Base-by-base conservation (phyloP, 371 early-diverging fungal genomes). In the Gilbertella persicaria region DNA sequence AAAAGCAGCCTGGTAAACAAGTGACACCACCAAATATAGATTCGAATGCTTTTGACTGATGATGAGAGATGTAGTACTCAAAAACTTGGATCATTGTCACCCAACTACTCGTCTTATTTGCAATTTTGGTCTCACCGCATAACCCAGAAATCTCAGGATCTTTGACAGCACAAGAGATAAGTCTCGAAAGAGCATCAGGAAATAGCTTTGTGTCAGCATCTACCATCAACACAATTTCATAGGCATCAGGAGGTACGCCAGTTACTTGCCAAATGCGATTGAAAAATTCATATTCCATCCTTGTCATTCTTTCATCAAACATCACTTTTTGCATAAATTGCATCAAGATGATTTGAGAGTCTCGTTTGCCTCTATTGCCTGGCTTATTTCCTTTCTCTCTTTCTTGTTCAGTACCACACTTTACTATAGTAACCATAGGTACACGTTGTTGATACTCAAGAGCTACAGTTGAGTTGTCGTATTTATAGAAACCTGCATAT, bases 331-430 rank as follows among this genome's bases (percentile, higher is more conserved):
- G 86, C 75, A 98, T 86, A 79, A 98, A 99, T 37, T 89, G 83
- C 97, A 99, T 99, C 40, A 99, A 64, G 50, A 99, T 83, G 52
- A 99, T 89, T 73, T 99, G 99, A 21, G 95, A 95, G 70, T 99
- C 99, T 53, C 99, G 88, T 74, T 98, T 99, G 49, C 99, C 99
- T 45, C 99, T 82, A 70, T 99, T 97, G 24, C 97, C 97, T 0
- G 95, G 87, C 63, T 92, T 90, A 20, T 78, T 55, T 0, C 33
- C 53, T 26, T 47, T 30, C 2, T 14, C 43, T 35, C 38, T 36
- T 17, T 59, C 60, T n/a, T 48, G 24, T 4, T 23, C 37, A 0
- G 53, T 53, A 33, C 60, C 60, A 26, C 60, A 59, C 35, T 59
- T 59, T 12, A 59, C 92, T 26, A 99, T 88, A 1, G 91, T 78